Conservation (phyloP, 495 filamentous ascomycete genomes). For the Astrothelium subdiscretum region DNA sequence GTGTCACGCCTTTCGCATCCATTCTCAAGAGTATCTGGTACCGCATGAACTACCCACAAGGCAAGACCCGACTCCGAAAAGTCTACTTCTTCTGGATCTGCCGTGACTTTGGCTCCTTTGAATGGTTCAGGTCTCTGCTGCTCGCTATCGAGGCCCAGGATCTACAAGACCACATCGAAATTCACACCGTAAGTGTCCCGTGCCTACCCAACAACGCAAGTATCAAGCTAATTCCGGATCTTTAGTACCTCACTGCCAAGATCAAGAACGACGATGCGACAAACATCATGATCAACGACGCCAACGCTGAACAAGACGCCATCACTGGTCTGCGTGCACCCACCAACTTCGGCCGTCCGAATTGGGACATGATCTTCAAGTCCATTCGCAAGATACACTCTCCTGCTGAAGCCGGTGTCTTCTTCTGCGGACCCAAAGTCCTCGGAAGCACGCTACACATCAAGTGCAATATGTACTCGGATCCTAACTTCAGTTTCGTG, state of each 20-base stretch:
- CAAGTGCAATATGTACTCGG: slow-evolving; percentile 68
- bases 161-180: slow-evolving; percentile 68
- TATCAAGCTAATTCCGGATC: slow-evolving; percentile 4
- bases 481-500: slow-evolving; percentile 56
- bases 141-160: slow-evolving; percentile 75
- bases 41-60: slow-evolving; percentile 68
- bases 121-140: slow-evolving; percentile 72
- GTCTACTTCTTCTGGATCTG: slow-evolving; percentile 85
- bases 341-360: slow-evolving; percentile 67
- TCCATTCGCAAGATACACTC: slow-evolving; percentile 61
- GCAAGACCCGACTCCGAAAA: slow-evolving; percentile 61
- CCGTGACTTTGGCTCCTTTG: slow-evolving; percentile 65
- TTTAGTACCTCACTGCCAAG: slow-evolving; percentile 56
- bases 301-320: slow-evolving; percentile 63
- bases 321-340: slow-evolving; percentile 65
- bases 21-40: slow-evolving; percentile 82
- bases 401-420: slow-evolving; percentile 63
- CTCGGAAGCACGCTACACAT: slow-evolving; percentile 57
- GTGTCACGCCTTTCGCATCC: slow-evolving; percentile 64
- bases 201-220: not conserved
- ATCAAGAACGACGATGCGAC: slow-evolving; percentile 70
- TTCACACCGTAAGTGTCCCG: slow-evolving; percentile 36
- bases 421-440: slow-evolving; percentile 68
- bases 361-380: slow-evolving; percentile 72
- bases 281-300: slow-evolving; percentile 78